These are phyloP conservation scores for Saitozyma sp. DNA, from an alignment of 768 basidiomycete species.

Conservation along the genomic window DNA sequence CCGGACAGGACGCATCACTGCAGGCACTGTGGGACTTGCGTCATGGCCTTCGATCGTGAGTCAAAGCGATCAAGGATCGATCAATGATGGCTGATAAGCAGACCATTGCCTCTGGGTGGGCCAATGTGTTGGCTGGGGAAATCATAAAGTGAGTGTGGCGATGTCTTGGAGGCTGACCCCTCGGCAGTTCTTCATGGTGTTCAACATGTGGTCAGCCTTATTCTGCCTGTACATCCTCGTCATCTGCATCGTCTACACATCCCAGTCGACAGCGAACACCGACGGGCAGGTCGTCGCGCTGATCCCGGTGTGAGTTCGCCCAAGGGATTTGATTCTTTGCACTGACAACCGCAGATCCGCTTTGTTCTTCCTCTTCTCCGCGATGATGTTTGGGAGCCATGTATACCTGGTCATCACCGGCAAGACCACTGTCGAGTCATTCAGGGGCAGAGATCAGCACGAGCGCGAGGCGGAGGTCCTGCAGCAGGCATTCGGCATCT, in stretches of 20 bases:
- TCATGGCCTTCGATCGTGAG: constrained; percentile 50
- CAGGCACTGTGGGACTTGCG: constrained; percentile 50
- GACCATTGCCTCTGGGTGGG: constrained; percentile 71
- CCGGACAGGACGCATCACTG: constrained; percentile 51
- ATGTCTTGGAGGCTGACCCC: constrained; percentile 5
- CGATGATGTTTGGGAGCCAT: constrained; percentile 63
- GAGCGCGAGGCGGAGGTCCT: constrained; percentile 65
- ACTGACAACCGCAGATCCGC: constrained; percentile 59
- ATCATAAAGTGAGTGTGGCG: constrained; percentile 68
- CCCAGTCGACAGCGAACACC: constrained; percentile 41
- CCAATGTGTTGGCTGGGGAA: constrained; percentile 88
- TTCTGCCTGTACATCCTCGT: constrained; percentile 67
- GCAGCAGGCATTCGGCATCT: constrained; percentile 60
- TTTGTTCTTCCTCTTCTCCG: constrained; percentile 72
- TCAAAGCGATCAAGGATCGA: not conserved
- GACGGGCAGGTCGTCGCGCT: constrained; percentile 72
- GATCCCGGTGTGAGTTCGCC: constrained; percentile 66
- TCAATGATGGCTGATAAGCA: constrained; percentile 9
- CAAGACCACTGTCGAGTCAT: constrained; percentile 78
- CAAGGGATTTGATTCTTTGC: not conserved
- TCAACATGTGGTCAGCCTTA: constrained; percentile 64
- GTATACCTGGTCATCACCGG: constrained; percentile 63
- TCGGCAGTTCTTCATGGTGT: constrained; percentile 77
- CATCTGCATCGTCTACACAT: constrained; percentile 60
- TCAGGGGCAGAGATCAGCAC: constrained; percentile 61